Conservation (phyloP, 495 filamentous ascomycete species). For the Penicillium canariense region DNA sequence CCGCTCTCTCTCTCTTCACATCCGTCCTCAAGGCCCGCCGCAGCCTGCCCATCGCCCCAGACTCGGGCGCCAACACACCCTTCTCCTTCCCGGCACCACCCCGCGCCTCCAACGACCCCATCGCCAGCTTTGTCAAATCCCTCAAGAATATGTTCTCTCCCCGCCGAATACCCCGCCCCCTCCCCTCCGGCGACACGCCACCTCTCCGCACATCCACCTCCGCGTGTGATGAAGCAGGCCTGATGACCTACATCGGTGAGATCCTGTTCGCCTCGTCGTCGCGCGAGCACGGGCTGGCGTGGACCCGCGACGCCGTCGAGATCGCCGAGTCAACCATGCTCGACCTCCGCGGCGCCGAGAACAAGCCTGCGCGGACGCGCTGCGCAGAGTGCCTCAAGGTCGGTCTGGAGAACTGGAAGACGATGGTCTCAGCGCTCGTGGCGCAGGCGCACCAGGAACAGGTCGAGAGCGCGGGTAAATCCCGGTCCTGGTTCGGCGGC, state of each 20-base stretch:
- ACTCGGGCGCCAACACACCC: constrained; percentile 24
- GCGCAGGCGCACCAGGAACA: constrained; percentile 48
- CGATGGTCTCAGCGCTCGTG: constrained; percentile 63
- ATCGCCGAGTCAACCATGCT: constrained; percentile 52
- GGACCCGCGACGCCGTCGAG: constrained; percentile 83
- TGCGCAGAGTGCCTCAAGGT: constrained; percentile 72
- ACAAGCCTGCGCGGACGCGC: constrained; percentile 40
- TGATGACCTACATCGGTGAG: constrained; percentile 91
- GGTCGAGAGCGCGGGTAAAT: constrained; percentile 32
- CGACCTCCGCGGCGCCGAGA: constrained; percentile 40
- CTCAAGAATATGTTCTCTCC: constrained; percentile 43
- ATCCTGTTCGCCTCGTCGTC: constrained; percentile 72
- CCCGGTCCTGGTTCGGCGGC: constrained; percentile 49
- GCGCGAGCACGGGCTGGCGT: constrained; percentile 68
- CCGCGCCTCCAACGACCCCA: constrained; percentile 54
- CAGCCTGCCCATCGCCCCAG: constrained; percentile 31
- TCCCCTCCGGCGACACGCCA: constrained; percentile 61
- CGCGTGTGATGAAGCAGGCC: constrained; percentile 76
- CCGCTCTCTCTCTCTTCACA: constrained; percentile 80
- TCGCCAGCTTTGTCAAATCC: constrained; percentile 33
- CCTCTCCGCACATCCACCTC: constrained; percentile 58
- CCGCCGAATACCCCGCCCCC: constrained; percentile 62
- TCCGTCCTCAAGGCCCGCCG: constrained; percentile 76
- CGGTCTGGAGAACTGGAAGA: constrained; percentile 71
- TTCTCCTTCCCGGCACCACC: constrained; percentile 52